Evolutionary conservation across 148 eudicot genomes (phyloP), one percentile per base, ranked within the genome.

Genomic region (Rhododendron mucronatum): DNA sequence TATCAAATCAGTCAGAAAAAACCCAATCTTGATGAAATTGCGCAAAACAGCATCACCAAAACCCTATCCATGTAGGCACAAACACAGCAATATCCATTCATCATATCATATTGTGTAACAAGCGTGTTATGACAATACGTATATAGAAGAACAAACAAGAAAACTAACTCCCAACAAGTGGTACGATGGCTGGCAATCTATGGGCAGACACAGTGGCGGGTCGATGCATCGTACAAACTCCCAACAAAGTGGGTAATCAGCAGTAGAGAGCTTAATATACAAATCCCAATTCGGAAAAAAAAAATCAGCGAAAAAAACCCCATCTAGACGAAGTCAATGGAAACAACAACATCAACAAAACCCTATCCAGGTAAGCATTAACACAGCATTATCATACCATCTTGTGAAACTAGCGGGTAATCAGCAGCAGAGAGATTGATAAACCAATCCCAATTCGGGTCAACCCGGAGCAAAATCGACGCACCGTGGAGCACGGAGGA

Each of bases 381-480:
- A 67, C 35, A 67, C 1, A 28, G 76, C 76, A 71, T 71, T 67
- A 47, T 67, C 7, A 1, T 86, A 96, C 98, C 98, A 91, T 96
- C 98, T 91, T 96, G 98, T 30, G 94, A 91, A 59, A 96, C 94
- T 86, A 96, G 98, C 15, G 98, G 98, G 73, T 96, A 96, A 90
- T 96, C 95, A 65, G 57, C 63, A 78, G 93, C 94, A 83, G 94
- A 92, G 37, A 96, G 91, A 87, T 92, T 93, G 33, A 96, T 88
- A 74, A 96, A 95, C 98, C 98, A 96, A 90, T 95, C 98, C 98
- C 98, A 96, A 35, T 82, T 59, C 18, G 12, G 3, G 5, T 89
- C 86, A 76, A 96, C 51, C 7, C 92, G 55, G 21, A 96, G 90
- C 90, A 96, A 73, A 83, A 95, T 90, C 1, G 99, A 87, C 71